Evolutionary conservation across 441 rosid genomes (phyloP).

Genomic region (Syzygium syzygioides): DNA sequence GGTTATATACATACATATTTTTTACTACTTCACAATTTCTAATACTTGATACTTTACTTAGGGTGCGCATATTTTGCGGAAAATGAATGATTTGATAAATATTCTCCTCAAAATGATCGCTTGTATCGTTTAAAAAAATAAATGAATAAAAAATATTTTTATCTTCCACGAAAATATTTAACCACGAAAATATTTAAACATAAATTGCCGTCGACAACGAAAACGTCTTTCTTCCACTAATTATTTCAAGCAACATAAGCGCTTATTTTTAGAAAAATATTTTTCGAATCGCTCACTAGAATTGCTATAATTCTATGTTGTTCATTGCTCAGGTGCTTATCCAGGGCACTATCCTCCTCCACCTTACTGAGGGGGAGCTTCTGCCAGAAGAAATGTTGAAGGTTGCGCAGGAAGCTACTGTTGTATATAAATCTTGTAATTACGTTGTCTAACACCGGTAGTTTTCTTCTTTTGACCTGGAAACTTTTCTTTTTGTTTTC

Average conservation of each 20-base stretch:
- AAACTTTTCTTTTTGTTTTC: not conserved
- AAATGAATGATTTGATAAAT: accelerated
- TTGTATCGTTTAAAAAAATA: no score
- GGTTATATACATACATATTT: not conserved
- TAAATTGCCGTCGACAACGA: accelerated
- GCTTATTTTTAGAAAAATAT: accelerated
- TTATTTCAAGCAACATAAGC: no score
- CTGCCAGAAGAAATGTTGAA: not conserved
- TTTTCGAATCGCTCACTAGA: not conserved
- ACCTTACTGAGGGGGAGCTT: slow-evolving; percentile 34
- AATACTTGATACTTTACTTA: not conserved
- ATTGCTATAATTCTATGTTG: not conserved
- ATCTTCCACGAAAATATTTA: accelerated
- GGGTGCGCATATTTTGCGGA: accelerated
- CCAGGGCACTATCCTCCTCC: slow-evolving; percentile 55
- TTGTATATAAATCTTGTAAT: not conserved
- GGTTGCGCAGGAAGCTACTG: not conserved
- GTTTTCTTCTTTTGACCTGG: not conserved
- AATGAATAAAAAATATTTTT: no score
- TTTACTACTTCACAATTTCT: not conserved
- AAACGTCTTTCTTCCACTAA: accelerated
- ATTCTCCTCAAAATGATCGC: accelerated
- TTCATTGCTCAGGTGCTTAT: slow-evolving; percentile 34
- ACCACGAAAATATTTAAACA: accelerated
- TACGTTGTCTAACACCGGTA: not conserved